phyloP scores from a whole-genome alignment of 148 eudicot species.

The Bassia scoparia region DNA sequence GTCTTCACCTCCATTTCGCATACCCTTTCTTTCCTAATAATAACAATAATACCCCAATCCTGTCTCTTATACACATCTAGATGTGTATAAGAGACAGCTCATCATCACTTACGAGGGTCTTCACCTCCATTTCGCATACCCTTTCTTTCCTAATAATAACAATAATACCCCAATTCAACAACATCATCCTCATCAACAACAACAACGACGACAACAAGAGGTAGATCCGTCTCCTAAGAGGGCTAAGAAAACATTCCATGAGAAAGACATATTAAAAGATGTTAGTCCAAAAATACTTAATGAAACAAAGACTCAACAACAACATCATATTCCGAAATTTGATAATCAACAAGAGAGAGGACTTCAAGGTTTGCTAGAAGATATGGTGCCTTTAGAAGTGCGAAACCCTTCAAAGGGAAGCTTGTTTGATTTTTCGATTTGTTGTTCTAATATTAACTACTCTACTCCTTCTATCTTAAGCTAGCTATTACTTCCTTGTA shows the following conservation, averaged over 20 bases:
- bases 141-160: conserved; percentile 29
- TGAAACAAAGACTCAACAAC: neutral
- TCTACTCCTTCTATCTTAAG: no score
- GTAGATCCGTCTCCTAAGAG: conserved; percentile 41
- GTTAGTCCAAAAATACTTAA: neutral
- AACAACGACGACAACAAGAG: no score
- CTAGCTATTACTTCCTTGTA: no score
- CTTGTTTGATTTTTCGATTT: neutral
- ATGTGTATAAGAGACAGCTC: conserved; percentile 72
- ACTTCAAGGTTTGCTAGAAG: conserved; percentile 67
- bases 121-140: conserved; percentile 72
- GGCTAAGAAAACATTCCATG: conserved; percentile 27
- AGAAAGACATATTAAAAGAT: conserved; percentile 11
- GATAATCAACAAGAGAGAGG: neutral
- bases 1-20: conserved; percentile 77
- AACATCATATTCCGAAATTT: neutral
- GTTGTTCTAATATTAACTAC: neutral
- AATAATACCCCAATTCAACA: no score
- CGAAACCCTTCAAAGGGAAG: conserved; percentile 37
- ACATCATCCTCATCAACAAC: no score
- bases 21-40: conserved; percentile 41
- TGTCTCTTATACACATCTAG: no score
- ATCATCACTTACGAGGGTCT: conserved; percentile 85
- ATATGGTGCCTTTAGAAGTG: conserved; percentile 54
- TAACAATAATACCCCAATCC: conserved; percentile 12